Base-by-base conservation (phyloP, 2,329 filamentous ascomycete genomes). In the Cladosporium oxysporum region DNA sequence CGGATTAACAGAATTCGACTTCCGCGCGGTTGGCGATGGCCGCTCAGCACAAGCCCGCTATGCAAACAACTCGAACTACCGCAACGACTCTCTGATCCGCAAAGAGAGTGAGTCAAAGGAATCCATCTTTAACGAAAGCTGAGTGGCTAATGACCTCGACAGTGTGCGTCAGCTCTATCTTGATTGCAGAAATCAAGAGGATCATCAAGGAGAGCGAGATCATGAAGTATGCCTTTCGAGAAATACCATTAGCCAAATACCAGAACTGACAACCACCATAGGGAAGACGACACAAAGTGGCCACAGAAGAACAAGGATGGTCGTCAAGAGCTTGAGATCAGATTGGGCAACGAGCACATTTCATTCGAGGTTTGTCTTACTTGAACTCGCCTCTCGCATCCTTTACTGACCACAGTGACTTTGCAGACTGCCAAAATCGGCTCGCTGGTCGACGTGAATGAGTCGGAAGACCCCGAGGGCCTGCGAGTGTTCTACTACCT, bases 291-390 rank as follows among this genome's bases (percentile, higher is more conserved):
- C 78, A 91, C 89, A 29, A 97, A 97, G 78, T 99, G 95, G 95
- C 95, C 95, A 0, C 92, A 96, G 79, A 99, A 98, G 87, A 99
- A 99, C 83, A 98, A 98, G 82, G 95, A 99, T 74, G 95, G 95
- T 41, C 88, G 94, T 69, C 95, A 99, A 78, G 95, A 99, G 81
- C 84, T 99, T 58, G 95, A 99, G 79, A 97, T 99, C 66, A 87
- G 93, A 58, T 78, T 99, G 65, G 95, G 94, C 50, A 95, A 91
- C 74, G 95, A 99, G 70, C 94, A 98, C 78, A 98, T 99, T 72
- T 96, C 93, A 1, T 99, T 99, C 71, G 95, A 99, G 89, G 93
- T 93, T 79, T 68, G 84, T n/a, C 1, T 57, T 1, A 7, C 47
- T 33, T 5, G 5, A 41, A 14, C 8, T 11, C 12, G 37, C 11